Conservation (phyloP, 2,329 filamentous ascomycete genomes). For the Aspergillus felis region DNA sequence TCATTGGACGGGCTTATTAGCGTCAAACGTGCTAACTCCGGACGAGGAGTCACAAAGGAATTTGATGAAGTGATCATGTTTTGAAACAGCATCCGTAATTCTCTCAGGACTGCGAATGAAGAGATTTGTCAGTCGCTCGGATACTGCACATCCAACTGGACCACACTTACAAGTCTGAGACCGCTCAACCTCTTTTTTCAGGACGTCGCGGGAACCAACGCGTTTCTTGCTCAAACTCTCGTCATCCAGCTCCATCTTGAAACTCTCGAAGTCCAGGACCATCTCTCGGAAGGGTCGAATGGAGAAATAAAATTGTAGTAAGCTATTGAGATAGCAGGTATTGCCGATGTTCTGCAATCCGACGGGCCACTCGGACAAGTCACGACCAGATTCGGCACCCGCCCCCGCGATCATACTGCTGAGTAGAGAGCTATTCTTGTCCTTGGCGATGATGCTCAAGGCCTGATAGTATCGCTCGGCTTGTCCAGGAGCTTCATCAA, state of each 20-base stretch:
- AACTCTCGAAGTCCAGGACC: conserved; percentile 69
- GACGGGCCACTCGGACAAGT: conserved; percentile 63
- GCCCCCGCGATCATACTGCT: conserved; percentile 32
- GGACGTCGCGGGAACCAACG: conserved; percentile 69
- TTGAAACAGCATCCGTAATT: conserved; percentile 67
- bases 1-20: conserved; percentile 60
- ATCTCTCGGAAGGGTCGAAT: conserved; percentile 76
- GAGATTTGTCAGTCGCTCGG: conserved; percentile 4
- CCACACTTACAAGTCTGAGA: conserved; percentile 69
- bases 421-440: conserved; percentile 37
- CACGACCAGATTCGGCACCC: conserved; percentile 26
- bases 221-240: conserved; percentile 62
- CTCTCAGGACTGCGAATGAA: conserved; percentile 60
- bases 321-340: conserved; percentile 95
- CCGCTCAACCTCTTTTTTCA: conserved; percentile 53
- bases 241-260: conserved; percentile 64
- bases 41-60: conserved; percentile 64
- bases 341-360: conserved; percentile 93
- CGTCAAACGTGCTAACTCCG: conserved; percentile 75
- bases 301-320: conserved; percentile 92
- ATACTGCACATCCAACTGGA: not conserved
- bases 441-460: conserved; percentile 45
- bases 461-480: conserved; percentile 45
- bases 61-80: conserved; percentile 63
- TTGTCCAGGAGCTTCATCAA: conserved; percentile 45